These are phyloP conservation scores for Gynostemma pentaphyllum DNA, from an alignment of 306 rosid species.

Conservation along the genomic window DNA sequence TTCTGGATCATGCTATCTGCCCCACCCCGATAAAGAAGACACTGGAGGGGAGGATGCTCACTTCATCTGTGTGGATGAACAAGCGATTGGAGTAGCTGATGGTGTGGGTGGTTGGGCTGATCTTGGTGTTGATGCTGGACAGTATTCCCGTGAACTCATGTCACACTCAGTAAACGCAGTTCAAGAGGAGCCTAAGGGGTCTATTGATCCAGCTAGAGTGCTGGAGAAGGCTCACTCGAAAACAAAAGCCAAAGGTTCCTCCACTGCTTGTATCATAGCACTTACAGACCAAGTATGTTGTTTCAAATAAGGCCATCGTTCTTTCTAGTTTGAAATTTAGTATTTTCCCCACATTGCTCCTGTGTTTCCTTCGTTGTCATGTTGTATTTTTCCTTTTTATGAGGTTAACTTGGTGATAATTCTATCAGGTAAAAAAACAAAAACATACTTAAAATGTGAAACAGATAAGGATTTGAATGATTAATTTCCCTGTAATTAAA, in stretches of 20 bases:
- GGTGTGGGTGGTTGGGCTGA: conserved; percentile 99
- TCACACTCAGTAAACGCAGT: conserved; percentile 71
- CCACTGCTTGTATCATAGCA: conserved; percentile 93
- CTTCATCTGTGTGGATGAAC: conserved; percentile 86
- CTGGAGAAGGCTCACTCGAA: conserved; percentile 88
- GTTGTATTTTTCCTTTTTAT: too few relatives aligned
- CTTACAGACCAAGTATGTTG: conserved; percentile 68
- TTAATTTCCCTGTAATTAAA: too few relatives aligned
- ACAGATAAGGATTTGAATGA: too few relatives aligned
- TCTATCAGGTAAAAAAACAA: too few relatives aligned
- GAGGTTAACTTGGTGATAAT: too few relatives aligned
- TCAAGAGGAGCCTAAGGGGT: conserved; percentile 92
- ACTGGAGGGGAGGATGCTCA: conserved; percentile 99
- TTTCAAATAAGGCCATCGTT: conserved; percentile 6
- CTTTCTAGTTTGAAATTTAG: background rate
- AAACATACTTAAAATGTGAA: too few relatives aligned
- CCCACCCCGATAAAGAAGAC: conserved; percentile 95
- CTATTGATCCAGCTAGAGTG: conserved; percentile 87
- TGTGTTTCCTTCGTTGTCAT: too few relatives aligned
- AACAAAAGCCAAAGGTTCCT: conserved; percentile 86
- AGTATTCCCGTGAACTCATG: conserved; percentile 91
- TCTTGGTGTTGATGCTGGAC: conserved; percentile 74
- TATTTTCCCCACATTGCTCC: too few relatives aligned
- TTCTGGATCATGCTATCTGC: conserved; percentile 90
- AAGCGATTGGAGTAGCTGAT: conserved; percentile 94